Percentiles rank a stretch among this genome's conserved stretches.
Evolutionary conservation across 331 rosid species (phyloP).

Genomic region (Malus hybrid): DNA sequence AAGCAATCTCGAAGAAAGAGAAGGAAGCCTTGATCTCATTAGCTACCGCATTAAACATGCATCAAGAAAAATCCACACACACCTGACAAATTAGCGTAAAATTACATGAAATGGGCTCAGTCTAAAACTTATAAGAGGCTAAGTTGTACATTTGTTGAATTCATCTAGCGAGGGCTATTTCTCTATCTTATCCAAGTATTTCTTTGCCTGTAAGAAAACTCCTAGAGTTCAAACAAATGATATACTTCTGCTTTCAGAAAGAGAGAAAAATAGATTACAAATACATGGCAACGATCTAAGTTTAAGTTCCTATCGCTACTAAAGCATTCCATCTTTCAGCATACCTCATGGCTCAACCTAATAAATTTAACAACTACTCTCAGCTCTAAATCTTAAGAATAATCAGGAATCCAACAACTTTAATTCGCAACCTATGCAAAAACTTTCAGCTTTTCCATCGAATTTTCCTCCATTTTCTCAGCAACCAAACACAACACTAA

Average conservation of each 20-base stretch:
- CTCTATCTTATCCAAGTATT: background rate
- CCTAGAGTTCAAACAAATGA: background rate
- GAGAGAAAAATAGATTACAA: background rate
- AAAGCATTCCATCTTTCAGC: too few relatives aligned
- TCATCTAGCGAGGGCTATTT: background rate
- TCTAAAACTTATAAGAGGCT: background rate
- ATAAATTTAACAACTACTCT: too few relatives aligned
- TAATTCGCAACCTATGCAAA: too few relatives aligned
- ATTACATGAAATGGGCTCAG: background rate
- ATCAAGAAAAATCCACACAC: background rate
- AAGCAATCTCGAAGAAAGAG: too few relatives aligned
- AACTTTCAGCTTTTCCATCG: too few relatives aligned
- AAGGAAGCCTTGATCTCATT: slow-evolving; percentile 24
- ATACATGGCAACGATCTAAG: background rate
- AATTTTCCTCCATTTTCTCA: too few relatives aligned
- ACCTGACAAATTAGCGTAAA: background rate
- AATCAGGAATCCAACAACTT: too few relatives aligned
- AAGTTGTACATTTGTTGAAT: background rate
- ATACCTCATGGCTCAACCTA: too few relatives aligned
- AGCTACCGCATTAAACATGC: background rate
- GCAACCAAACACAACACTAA: too few relatives aligned
- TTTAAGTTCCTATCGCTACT: too few relatives aligned
- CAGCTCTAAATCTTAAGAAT: too few relatives aligned
- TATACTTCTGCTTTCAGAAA: background rate
- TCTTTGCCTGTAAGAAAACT: background rate